Base-by-base conservation (phyloP, 1,284 basidiomycete genomes). In the Fomitopsis betulina region DNA sequence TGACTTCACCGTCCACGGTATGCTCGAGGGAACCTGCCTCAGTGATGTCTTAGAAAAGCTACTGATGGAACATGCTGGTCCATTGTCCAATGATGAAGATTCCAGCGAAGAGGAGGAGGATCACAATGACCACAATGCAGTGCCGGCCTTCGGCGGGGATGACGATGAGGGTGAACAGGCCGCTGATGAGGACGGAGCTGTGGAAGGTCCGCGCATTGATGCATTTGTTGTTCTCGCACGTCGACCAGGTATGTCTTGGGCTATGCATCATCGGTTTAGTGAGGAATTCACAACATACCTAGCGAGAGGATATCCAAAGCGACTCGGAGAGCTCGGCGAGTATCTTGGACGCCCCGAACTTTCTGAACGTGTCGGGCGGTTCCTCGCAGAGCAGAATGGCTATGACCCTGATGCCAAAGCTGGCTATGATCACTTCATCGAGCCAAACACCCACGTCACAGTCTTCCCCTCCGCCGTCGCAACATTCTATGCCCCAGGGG, bases 401-500 rank as follows among this genome's bases (percentile, higher is more conserved):
- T 19, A n/a, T 4, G 5, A 42, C 12, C 6, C 12, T n/a, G 5
- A 15, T 21, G 40, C 17, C 19, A 21, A 19, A 5, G 40, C 7
- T 9, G 19, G 12, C 32, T 6, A 19, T 21, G 40, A 19, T 8
- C 25, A 35, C 10, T 27, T 32, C 12, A 5, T n/a, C 5, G 25
- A 37, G 19, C 23, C 37, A 42, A 13, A 37, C 35, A 10, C 27
- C n/a, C 47, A 30, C 6, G 35, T 50, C 3, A 12, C 3, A 17
- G 51, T 65, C 3, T 63, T 54, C n/a, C 53, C 54, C 5, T 68
- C 66, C 2, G 63, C 64, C 0, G 40, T 55, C 0, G 61, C 66
- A 0, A 54, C 49, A 0, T 70, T 58, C 43, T 64, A 64, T 55
- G 68, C 70, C 13, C 70, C 67, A 5, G 70, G 69, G 55, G 70